Evolutionary conservation across 306 rosid species (phyloP), one percentile per base, ranked within the genome.

Genomic region (Alnus rubra): DNA sequence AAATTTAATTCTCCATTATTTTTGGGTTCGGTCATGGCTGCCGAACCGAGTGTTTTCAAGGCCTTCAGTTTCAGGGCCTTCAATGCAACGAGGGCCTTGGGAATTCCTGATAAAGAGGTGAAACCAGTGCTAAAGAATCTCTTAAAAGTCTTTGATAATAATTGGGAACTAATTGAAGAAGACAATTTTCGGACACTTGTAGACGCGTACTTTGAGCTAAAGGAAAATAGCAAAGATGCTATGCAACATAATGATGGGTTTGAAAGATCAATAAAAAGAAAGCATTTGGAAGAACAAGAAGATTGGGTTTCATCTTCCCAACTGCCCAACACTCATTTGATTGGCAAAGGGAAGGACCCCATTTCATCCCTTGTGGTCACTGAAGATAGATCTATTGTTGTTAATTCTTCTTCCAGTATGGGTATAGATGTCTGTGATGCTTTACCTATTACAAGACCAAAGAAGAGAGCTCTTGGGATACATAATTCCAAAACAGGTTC

Each of bases 101-200:
- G 93, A 55, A 78, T 92, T 49, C 75, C 88, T 2, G 77, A 56
- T 53, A 82, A 81, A 18, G 90, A 89, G 79, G 86, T 87, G 78
- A 87, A 77, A 69, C 94, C 95, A 0, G 82, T 89, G 47, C 52
- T 92, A 84, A 75, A 13, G 80, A 13, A 75, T 3, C 87, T 94
- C 51, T 48, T 89, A 31, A 65, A 23, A 16, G 42, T 87, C 64
- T 91, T 78, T 70, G 87, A 78, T 4, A 60, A 50, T 19, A 85
- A 86, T 2, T 94, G 97, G 97, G 84, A 88, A 31, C 87, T 82
- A 30, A 89, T 94, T 77, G 93, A 86, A 84, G 92, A 88, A 31
- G 95, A 89, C 84, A 92, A 94, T 73, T 94, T 88, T 79, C 84
- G 87, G 71, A 76, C 89, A 15, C 89, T 94, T 9, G 3, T 87